Conservation (phyloP, 495 filamentous ascomycete species). For the Melanomma pulvis-pyrius region DNA sequence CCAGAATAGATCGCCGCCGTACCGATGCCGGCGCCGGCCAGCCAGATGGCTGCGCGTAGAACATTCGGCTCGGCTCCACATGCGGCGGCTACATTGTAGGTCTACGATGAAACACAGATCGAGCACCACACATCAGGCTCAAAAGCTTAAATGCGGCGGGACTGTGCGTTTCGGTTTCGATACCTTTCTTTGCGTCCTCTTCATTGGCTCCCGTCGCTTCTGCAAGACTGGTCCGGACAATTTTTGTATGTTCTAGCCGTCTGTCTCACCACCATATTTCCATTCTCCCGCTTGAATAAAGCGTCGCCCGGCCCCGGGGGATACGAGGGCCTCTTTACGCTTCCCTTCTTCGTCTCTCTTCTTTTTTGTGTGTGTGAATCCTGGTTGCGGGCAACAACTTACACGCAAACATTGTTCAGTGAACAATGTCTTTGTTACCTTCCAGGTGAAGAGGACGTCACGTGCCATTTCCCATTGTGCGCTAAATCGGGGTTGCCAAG, state of each 20-base stretch:
- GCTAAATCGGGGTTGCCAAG: slow-evolving; percentile 7
- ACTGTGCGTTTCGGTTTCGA: slow-evolving; percentile 33
- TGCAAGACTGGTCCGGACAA: background rate
- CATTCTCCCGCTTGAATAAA: slow-evolving; percentile 33
- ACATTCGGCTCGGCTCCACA: slow-evolving; percentile 1
- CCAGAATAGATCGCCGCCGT: background rate
- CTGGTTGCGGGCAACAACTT: slow-evolving; percentile 21
- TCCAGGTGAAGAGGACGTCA: slow-evolving; percentile 5
- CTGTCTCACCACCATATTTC: slow-evolving; percentile 21
- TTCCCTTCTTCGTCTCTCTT: background rate
- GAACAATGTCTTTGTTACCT: slow-evolving; percentile 25
- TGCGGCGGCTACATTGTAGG: slow-evolving; percentile 36
- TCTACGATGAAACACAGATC: slow-evolving; percentile 32
- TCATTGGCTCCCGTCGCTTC: slow-evolving; percentile 27
- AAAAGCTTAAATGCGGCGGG: slow-evolving; percentile 35
- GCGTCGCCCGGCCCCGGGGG: slow-evolving; percentile 2
- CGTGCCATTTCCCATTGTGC: slow-evolving; percentile 22
- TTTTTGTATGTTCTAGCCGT: slow-evolving; percentile 10
- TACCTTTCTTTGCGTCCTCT: slow-evolving; percentile 6
- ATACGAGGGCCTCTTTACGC: background rate
- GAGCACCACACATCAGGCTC: slow-evolving; percentile 30
- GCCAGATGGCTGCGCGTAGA: slow-evolving; percentile 1
- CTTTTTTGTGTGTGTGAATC: slow-evolving; percentile 6
- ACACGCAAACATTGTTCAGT: slow-evolving; percentile 1
- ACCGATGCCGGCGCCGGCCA: background rate